Conservation (phyloP, 2,329 filamentous ascomycete species). For the Penicillium italicum region DNA sequence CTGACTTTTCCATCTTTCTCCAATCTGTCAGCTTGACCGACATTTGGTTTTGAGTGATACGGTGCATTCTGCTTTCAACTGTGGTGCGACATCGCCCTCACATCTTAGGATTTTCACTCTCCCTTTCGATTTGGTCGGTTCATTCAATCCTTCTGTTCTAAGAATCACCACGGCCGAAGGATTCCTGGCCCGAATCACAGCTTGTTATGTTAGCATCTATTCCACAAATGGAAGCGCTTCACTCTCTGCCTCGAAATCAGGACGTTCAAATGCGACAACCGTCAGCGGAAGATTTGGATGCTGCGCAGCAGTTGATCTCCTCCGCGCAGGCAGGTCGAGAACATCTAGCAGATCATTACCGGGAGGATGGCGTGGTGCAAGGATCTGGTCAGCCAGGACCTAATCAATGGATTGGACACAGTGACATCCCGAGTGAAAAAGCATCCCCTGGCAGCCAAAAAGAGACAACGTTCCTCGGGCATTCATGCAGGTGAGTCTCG, state of each 20-base stretch:
- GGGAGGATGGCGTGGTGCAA: constrained; percentile 20
- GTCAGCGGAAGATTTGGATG: constrained; percentile 47
- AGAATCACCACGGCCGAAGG: constrained; percentile 5
- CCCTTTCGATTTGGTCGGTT: constrained; percentile 12
- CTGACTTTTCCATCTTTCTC: constrained; percentile 20
- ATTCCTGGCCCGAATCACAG: constrained; percentile 3
- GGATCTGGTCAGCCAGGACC: constrained; percentile 12
- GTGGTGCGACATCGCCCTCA: constrained; percentile 29
- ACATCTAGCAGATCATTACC: constrained; percentile 28
- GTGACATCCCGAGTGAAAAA: constrained; percentile 20
- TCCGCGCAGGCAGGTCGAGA: constrained; percentile 45
- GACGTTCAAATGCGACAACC: constrained; percentile 40
- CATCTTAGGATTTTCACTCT: constrained; percentile 14
- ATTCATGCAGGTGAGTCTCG: constrained; percentile 40
- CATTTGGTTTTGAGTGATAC: constrained; percentile 36
- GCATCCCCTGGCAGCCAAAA: constrained; percentile 37
- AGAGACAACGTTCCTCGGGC: constrained; percentile 39
- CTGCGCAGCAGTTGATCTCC: constrained; percentile 47
- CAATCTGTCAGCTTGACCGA: constrained; percentile 33
- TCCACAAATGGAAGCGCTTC: constrained; percentile 37
- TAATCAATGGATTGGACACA: constrained; percentile 12
- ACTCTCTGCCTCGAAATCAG: constrained; percentile 30
- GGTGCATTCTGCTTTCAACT: constrained; percentile 30
- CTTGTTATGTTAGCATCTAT: constrained; percentile 38
- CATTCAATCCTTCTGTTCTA: constrained; percentile 10